Percentiles rank a stretch among this genome's conserved stretches.
phyloP scores from a whole-genome alignment of 2,329 filamentous ascomycete species.

The Coniella lustricola region DNA sequence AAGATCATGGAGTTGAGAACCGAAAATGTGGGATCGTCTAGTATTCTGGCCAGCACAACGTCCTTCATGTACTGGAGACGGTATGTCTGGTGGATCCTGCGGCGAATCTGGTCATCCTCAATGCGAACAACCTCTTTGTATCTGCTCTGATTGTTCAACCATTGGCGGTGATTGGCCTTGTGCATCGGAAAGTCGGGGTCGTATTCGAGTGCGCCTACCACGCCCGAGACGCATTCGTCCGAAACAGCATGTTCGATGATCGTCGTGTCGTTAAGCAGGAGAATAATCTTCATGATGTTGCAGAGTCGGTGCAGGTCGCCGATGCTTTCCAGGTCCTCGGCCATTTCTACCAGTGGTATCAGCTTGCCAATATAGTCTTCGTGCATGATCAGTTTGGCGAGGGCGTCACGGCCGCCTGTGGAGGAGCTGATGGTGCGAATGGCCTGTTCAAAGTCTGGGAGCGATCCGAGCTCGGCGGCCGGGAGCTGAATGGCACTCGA shows the following conservation, averaged over 20 bases:
- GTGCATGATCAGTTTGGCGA: constrained; percentile 78
- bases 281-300: constrained; percentile 96
- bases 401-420: constrained; percentile 69
- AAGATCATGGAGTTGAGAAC: constrained; percentile 97
- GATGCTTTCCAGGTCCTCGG: constrained; percentile 85
- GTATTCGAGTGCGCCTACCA: constrained; percentile 94
- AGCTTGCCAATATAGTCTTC: constrained; percentile 86
- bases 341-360: constrained; percentile 76
- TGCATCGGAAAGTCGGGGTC: constrained; percentile 96
- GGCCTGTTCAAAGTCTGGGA: constrained; percentile 75
- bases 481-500: constrained; percentile 66
- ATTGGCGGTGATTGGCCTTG: constrained; percentile 94
- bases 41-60: constrained; percentile 90
- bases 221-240: constrained; percentile 81
- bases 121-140: constrained; percentile 97
- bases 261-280: constrained; percentile 86
- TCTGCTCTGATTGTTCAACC: constrained; percentile 77
- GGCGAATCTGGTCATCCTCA: constrained; percentile 69
- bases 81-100: constrained; percentile 95
- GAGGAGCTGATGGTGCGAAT: constrained; percentile 75
- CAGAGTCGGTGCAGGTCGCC: constrained; percentile 83
- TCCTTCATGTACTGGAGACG: constrained; percentile 95
- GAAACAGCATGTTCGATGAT: constrained; percentile 93
- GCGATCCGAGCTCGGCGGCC: constrained; percentile 69
- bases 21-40: constrained; percentile 96